Evolutionary conservation across 2,329 filamentous ascomycete genomes (phyloP).

Genomic region (Penicillium sp.): DNA sequence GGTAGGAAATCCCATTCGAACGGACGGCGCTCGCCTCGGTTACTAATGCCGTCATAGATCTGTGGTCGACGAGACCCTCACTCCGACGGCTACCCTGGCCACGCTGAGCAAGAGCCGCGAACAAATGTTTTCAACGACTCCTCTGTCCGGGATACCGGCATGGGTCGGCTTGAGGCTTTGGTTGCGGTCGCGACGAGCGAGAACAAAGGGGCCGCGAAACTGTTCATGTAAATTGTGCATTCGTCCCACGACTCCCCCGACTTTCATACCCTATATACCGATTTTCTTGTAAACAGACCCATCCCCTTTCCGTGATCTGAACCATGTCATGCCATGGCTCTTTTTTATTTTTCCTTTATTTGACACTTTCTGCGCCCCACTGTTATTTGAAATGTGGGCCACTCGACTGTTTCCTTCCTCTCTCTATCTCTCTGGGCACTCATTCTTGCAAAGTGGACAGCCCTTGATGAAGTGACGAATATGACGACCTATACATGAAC

Average conservation of each 20-base stretch:
- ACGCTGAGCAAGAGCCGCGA: conserved; percentile 28
- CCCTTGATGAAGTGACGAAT: conserved; percentile 38
- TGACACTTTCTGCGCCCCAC: not conserved
- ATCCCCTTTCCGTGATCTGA: not conserved
- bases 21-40: conserved; percentile 25
- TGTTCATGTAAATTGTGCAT: conserved; percentile 29
- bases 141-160: conserved; percentile 34
- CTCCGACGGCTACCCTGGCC: conserved; percentile 30
- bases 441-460: not conserved
- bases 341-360: not conserved
- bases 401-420: conserved; percentile 18
- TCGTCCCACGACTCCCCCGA: not conserved
- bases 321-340: conserved; percentile 1
- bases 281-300: not conserved
- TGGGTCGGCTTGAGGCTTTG: conserved; percentile 51
- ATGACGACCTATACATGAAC: conserved; percentile 38
- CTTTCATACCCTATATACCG: not conserved
- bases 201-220: conserved; percentile 37
- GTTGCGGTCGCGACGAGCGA: conserved; percentile 53
- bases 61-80: conserved; percentile 34
- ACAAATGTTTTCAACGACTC: conserved; percentile 30
- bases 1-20: conserved; percentile 37
- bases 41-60: conserved; percentile 35
- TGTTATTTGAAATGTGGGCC: not conserved
- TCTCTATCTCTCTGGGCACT: conserved; percentile 3